Evolutionary conservation across 371 early-diverging fungal genomes (phyloP).

Genomic region (Circinella umbellata): DNA sequence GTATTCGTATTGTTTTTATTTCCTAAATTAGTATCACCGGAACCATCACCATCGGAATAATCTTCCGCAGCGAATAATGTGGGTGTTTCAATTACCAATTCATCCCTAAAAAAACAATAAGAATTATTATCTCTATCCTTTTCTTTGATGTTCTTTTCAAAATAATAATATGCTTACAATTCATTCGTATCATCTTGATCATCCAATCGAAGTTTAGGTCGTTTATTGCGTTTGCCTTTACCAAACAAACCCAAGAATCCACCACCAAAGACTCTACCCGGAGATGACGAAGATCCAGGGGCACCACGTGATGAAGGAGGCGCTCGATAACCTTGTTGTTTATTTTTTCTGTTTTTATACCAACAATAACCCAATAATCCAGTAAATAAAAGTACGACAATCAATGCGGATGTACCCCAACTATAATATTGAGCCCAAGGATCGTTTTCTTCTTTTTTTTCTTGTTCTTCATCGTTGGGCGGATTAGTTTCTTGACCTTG

Average conservation of each 20-base stretch:
- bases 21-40: neutral
- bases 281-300: constrained; percentile 1
- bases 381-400: constrained; percentile 34
- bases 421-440: constrained; percentile 30
- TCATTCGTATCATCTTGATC: constrained; percentile 53
- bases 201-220: constrained; percentile 37
- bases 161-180: constrained; percentile 33
- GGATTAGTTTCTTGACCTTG: constrained; percentile 7
- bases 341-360: constrained; percentile 22
- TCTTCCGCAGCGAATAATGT: constrained; percentile 50
- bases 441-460: constrained; percentile 2
- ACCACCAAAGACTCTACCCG: constrained; percentile 3
- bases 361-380: constrained; percentile 36
- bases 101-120: constrained; percentile 35
- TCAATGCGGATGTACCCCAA: constrained; percentile 37
- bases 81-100: constrained; percentile 50
- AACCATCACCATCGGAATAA: constrained; percentile 28
- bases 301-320: constrained; percentile 18
- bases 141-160: too few relatives aligned
- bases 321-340: constrained; percentile 12
- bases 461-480: neutral
- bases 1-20: neutral
- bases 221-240: constrained; percentile 17
- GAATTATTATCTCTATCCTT: neutral
- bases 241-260: constrained; percentile 10